These are phyloP conservation scores for Magnaporthiopsis rhizophila DNA, from an alignment of 2,329 filamentous ascomycete species.

Conservation along the genomic window DNA sequence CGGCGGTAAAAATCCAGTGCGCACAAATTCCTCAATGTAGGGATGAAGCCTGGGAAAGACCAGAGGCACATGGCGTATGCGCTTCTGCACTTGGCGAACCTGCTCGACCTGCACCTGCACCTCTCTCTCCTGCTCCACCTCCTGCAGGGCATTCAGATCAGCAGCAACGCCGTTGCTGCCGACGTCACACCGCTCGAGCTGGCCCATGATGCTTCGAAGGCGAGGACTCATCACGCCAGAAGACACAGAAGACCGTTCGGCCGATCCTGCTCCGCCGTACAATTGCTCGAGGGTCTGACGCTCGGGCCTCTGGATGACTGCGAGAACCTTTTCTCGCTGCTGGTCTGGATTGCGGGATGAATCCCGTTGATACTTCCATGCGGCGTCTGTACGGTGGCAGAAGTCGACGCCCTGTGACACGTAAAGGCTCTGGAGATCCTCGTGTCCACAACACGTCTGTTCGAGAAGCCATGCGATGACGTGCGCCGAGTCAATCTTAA, in stretches of 20 bases:
- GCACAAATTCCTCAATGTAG: no score
- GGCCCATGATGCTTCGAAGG: no score
- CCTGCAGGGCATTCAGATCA: constrained; percentile 40
- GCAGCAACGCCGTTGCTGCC: constrained; percentile 13
- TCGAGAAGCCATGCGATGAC: constrained; percentile 52
- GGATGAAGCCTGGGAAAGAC: no score
- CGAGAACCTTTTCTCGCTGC: constrained; percentile 32
- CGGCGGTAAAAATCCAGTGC: no score
- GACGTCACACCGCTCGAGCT: constrained; percentile 21
- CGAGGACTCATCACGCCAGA: constrained; percentile 16
- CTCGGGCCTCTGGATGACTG: constrained; percentile 41
- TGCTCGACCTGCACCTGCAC: constrained; percentile 50
- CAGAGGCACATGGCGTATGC: no score
- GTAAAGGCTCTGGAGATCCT: constrained; percentile 51
- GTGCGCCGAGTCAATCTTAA: constrained; percentile 28
- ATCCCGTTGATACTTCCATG: constrained; percentile 29
- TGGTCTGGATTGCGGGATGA: constrained; percentile 22
- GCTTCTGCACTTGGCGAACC: constrained; percentile 27
- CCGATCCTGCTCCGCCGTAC: constrained; percentile 31
- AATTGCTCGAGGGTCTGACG: constrained; percentile 48
- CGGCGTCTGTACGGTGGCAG: constrained; percentile 45
- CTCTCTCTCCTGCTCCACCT: constrained; percentile 54
- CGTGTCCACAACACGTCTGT: constrained; percentile 52
- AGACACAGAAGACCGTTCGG: constrained; percentile 17
- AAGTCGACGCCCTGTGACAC: constrained; percentile 54